These are phyloP conservation scores for Acer yangbiense DNA, from an alignment of 345 rosid species.

Conservation along the genomic window DNA sequence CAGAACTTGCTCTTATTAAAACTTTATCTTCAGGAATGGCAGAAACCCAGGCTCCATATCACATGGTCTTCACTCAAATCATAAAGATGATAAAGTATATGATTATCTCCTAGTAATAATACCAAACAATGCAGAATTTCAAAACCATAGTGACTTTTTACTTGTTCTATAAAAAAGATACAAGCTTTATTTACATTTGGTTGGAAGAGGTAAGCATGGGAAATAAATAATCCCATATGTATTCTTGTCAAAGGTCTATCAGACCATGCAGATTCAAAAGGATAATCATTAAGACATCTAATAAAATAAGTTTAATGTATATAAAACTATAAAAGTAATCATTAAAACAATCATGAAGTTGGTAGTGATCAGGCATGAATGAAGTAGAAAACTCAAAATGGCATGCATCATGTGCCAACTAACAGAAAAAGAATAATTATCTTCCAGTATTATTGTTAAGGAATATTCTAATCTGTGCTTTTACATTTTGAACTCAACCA, in stretches of 20 bases:
- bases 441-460: not conserved
- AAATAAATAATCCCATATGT: conserved; percentile 1
- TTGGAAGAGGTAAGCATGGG: not conserved
- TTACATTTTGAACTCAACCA: not conserved
- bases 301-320: not conserved
- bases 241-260: not conserved
- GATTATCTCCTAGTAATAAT: not conserved
- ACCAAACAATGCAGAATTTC: not conserved
- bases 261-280: not conserved
- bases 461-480: not conserved
- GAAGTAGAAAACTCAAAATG: not conserved
- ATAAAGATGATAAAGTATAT: not conserved
- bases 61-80: not conserved
- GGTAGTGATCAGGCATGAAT: not conserved
- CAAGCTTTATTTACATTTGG: not conserved
- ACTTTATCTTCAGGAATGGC: not conserved
- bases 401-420: not conserved
- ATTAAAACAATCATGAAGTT: not conserved
- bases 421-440: not conserved
- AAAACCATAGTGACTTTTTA: not conserved
- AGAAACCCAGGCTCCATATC: conserved; percentile 8
- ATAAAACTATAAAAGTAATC: not conserved
- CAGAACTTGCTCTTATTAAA: not conserved
- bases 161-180: not conserved
- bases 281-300: not conserved